Base-by-base conservation (phyloP, 345 rosid species). In the Boechera retrofracta region DNA sequence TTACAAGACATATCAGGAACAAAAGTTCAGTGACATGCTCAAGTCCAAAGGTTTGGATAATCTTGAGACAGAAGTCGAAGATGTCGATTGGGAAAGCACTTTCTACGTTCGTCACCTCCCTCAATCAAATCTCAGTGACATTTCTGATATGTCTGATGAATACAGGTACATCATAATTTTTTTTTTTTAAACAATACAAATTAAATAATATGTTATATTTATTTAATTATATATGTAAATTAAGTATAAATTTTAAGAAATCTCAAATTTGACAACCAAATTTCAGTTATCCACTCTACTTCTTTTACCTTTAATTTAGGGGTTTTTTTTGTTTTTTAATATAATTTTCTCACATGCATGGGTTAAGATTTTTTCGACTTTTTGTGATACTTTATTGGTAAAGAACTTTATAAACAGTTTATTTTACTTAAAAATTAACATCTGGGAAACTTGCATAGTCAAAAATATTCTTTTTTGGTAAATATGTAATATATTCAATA, bases 41-140 rank as follows among this genome's bases (percentile, higher is more conserved):
- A 80, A 73, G 35, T 67, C 80, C 60, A 87, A 85, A 73, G 89
- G 91, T 35, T 85, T 91, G 29, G 91, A 84, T 18, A 81, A 74
- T 18, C 83, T 79, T 60, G 82, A 87, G 67, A 81, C 79, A 41
- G 93, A 88, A 78, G 82, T 88, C 55, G 52, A 76, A 24, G 91
- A 92, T 57, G n/a, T 88, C 26, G 97, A 92, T 81, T 92, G 97
- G 97, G 96, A 92, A 81, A 87, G 89, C 81, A 90, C 94, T 36
- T 92, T 92, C 86, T 86, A 76, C 80, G 54, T 90, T 81, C 85
- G 92, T 77, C 91, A 92, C 58, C 88, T 85, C 16, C 97, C 97
- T 9, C 64, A 58, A 26, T 87, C 96, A 5, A 86, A 92, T 80
- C 76, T 89, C 63, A 2, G 31, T 9, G 89, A 92, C 53, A 42